Conservation (phyloP, 2,329 filamentous ascomycete species). For the Colletotrichum karsti region DNA sequence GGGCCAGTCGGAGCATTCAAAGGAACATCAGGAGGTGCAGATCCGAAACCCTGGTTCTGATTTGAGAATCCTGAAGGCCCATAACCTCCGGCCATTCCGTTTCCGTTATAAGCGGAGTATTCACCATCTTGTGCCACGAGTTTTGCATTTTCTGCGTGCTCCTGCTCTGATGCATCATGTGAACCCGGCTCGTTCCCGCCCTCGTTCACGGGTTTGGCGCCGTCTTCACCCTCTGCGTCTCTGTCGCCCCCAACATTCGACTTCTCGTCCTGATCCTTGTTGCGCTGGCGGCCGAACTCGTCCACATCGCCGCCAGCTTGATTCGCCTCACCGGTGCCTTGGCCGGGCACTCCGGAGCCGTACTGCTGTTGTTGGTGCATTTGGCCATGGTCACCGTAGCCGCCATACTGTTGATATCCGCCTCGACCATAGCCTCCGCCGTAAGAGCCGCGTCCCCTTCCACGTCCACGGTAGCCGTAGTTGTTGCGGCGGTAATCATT, state of each 20-base stretch:
- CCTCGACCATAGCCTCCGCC: conserved; percentile 64
- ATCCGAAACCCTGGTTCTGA: conserved; percentile 37
- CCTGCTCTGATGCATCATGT: conserved; percentile 35
- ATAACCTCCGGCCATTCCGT: conserved; percentile 34
- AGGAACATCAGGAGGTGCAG: conserved; percentile 53
- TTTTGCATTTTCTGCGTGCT: conserved; percentile 35
- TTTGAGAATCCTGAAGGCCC: conserved; percentile 21
- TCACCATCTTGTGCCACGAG: conserved; percentile 27
- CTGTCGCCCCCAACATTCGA: conserved; percentile 15
- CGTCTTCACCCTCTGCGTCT: conserved; percentile 4
- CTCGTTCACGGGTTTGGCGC: conserved; percentile 21
- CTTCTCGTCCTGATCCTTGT: conserved; percentile 24
- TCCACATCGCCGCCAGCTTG: conserved; percentile 41
- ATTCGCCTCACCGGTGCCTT: conserved; percentile 32
- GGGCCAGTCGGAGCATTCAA: conserved; percentile 88
- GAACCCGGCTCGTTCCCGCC: conserved; percentile 34
- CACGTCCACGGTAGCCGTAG: conserved; percentile 72
- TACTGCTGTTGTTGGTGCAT: conserved; percentile 27
- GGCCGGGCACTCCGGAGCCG: conserved; percentile 25
- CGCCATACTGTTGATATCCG: conserved; percentile 56
- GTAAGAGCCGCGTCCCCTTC: conserved; percentile 71
- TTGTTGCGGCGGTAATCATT: conserved; percentile 80
- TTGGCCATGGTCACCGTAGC: conserved; percentile 45
- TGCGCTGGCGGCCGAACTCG: conserved; percentile 46
- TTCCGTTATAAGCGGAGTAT: conserved; percentile 37